A percentile compares a stretch with the other conserved stretches of the same genome.
Conservation (phyloP, 805 yeast genomes). For the Sugiyamaella qingdaonensis region DNA sequence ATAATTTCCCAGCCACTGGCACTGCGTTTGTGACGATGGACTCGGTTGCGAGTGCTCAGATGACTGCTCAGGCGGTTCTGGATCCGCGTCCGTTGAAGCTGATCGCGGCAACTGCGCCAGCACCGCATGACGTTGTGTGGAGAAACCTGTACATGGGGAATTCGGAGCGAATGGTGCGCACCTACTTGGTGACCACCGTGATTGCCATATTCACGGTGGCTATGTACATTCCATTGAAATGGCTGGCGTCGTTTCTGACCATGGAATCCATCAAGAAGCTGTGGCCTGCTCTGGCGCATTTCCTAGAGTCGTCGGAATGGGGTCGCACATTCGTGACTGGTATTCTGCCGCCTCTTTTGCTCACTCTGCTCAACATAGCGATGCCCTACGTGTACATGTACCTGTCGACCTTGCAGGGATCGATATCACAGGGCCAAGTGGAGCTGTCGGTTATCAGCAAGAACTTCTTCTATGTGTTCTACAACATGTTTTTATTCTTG, state of each 20-base stretch:
- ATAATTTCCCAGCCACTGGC: slow-evolving; percentile 67
- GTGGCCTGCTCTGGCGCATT: slow-evolving; percentile 76
- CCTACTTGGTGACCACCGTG: slow-evolving; percentile 58
- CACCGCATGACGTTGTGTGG: slow-evolving; percentile 96
- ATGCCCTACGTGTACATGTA: slow-evolving; percentile 85
- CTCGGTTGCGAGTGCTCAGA: slow-evolving; percentile 90
- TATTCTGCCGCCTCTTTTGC: slow-evolving; percentile 83
- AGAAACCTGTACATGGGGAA: slow-evolving; percentile 79
- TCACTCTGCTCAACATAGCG: slow-evolving; percentile 74
- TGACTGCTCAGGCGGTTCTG: slow-evolving; percentile 91
- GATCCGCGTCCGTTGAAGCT: slow-evolving; percentile 85
- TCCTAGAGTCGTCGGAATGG: slow-evolving; percentile 62
- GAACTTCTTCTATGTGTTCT: slow-evolving; percentile 91
- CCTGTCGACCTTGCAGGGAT: slow-evolving; percentile 81
- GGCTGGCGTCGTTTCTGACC: slow-evolving; percentile 77
- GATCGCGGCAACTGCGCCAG: slow-evolving; percentile 84
- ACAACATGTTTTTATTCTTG: slow-evolving; percentile 87
- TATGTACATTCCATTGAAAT: slow-evolving; percentile 78
- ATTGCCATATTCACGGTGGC: slow-evolving; percentile 68
- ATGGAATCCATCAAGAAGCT: slow-evolving; percentile 70
- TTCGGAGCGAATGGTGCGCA: slow-evolving; percentile 60
- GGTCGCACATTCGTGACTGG: slow-evolving; percentile 80
- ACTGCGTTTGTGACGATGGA: slow-evolving; percentile 95
- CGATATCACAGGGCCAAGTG: slow-evolving; percentile 86
- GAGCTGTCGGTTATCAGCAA: slow-evolving; percentile 86